Conservation (phyloP, 2,329 filamentous ascomycete species). For the Trichoderma cornu-damae region DNA sequence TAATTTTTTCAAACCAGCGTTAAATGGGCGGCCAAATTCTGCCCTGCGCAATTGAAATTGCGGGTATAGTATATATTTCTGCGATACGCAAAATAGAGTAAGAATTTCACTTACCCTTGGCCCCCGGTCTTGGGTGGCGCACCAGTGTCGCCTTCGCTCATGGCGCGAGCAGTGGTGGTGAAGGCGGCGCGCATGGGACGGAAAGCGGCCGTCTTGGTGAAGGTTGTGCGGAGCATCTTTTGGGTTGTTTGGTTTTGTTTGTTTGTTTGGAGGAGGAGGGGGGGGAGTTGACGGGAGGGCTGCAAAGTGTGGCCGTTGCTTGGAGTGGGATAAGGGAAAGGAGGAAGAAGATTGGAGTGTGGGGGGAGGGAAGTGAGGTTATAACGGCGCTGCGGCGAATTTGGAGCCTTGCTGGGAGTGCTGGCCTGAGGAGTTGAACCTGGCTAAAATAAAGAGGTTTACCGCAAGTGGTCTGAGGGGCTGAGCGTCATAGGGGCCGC, state of each 20-base stretch:
- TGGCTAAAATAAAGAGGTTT: background rate
- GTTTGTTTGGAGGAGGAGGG: conserved; percentile 17
- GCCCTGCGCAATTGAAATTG: background rate
- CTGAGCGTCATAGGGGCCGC: background rate
- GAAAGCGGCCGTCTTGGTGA: conserved; percentile 50
- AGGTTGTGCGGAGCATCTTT: conserved; percentile 62
- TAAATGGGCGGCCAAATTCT: background rate
- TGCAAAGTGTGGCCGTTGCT: no score
- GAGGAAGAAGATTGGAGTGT: conserved; percentile 17
- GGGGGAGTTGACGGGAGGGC: no score
- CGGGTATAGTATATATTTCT: background rate
- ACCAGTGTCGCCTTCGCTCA: conserved; percentile 67
- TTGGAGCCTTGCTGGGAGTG: conserved; percentile 1
- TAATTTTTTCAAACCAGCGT: background rate
- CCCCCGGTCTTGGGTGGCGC: conserved; percentile 51
- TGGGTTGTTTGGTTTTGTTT: background rate
- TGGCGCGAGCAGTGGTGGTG: conserved; percentile 56
- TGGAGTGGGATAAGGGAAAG: conserved; percentile 10
- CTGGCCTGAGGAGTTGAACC: background rate
- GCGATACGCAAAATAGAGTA: no score
- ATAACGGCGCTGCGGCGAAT: background rate
- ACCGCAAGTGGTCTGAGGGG: background rate
- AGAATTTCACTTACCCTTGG: conserved; percentile 46
- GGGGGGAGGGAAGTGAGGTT: conserved; percentile 5
- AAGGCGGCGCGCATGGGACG: conserved; percentile 56